Conservation (phyloP, 805 yeast genomes). For the Teunomyces aglyptinius region DNA sequence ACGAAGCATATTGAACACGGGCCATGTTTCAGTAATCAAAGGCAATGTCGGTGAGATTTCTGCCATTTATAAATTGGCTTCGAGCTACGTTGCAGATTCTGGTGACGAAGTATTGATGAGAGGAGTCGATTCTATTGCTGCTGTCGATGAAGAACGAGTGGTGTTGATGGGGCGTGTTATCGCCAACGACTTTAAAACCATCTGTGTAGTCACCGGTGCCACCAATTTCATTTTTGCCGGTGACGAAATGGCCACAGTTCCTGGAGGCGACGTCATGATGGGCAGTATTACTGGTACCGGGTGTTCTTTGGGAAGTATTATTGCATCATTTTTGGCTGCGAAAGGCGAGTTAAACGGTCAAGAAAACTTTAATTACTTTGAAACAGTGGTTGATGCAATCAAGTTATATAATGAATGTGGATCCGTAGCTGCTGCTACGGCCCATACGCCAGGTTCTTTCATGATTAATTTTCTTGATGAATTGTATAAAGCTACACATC, state of each 20-base stretch:
- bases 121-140: slow-evolving; percentile 63
- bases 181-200: slow-evolving; percentile 49
- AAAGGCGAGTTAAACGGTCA: slow-evolving; percentile 21
- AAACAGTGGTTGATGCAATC: slow-evolving; percentile 56
- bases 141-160: slow-evolving; percentile 20
- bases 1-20: slow-evolving; percentile 49
- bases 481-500: slow-evolving; percentile 15
- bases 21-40: slow-evolving; percentile 66
- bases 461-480: slow-evolving; percentile 46
- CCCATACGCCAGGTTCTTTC: slow-evolving; percentile 57
- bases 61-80: slow-evolving; percentile 47
- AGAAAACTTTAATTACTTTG: slow-evolving; percentile 26
- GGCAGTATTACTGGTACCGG: slow-evolving; percentile 78
- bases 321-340: slow-evolving; percentile 58
- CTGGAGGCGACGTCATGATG: slow-evolving; percentile 65
- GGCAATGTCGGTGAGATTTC: slow-evolving; percentile 86
- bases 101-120: slow-evolving; percentile 42
- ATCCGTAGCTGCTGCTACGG: slow-evolving; percentile 41
- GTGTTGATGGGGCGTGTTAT: slow-evolving; percentile 45
- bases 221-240: slow-evolving; percentile 27
- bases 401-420: slow-evolving; percentile 62
- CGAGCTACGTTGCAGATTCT: slow-evolving; percentile 11
- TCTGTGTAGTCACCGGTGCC: slow-evolving; percentile 72
- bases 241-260: slow-evolving; percentile 23
- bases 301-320: slow-evolving; percentile 73